Evolutionary conservation across 305 asterid species (phyloP), one percentile per base, ranked within the genome.

Genomic region (Lippia alba): DNA sequence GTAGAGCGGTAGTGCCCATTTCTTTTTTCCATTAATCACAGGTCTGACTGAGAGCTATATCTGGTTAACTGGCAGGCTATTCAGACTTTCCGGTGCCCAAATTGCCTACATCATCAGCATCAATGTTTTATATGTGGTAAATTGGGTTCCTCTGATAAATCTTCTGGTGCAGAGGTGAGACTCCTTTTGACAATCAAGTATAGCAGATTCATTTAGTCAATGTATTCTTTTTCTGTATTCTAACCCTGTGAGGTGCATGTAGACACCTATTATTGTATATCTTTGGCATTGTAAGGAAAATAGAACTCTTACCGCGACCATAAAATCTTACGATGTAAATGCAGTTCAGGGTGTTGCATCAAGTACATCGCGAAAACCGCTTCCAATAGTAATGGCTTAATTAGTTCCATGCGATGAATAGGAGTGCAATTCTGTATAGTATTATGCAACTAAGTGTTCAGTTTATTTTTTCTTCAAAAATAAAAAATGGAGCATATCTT

Each of bases 81-180:
- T 59, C 87, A 34, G 69, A 72, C 78, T 74, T 87, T 89, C 61
- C 60, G 83, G 65, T 89, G 96, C 87, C 66, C 73, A 71, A 89
- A 89, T 68, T 89, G 96, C 78, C 76, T 79, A 74, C 69, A 85
- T 76, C 87, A 86, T 71, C 76, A 9, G 59, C 96, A 89, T 75
- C 94, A 89, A 63, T 87, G 96, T 81, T 87, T 77, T 73, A 80
- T 76, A 71, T 89, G 94, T 83, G 92, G 94, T 66, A 67, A 39
- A 78, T 72, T 87, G 80, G 94, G 96, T 19, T 80, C 76, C 79
- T 89, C 96, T 40, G 85, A 89, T 71, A 84, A 70, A 80, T 81
- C 82, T 74, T 79, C 74, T 65, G 86, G 84, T 49, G 79, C 92
- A 11, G 84, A 87, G 91, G 96, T 89, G 67, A 60, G 74, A 63